These are phyloP conservation scores for Fraxinus baroniana DNA, from an alignment of 305 asterid species.

Conservation along the genomic window DNA sequence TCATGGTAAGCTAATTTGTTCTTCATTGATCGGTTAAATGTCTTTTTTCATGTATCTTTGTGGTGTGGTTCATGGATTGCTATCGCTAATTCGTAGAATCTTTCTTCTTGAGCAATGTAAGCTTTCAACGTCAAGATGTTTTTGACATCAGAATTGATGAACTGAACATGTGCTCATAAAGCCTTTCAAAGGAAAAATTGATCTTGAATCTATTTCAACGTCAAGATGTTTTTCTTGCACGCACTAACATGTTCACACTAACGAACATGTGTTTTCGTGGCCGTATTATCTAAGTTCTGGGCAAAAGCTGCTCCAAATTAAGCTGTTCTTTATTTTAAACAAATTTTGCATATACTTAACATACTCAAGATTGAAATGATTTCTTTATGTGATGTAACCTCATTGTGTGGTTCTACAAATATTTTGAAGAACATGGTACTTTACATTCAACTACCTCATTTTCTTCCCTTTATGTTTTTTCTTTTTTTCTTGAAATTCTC, in stretches of 20 bases:
- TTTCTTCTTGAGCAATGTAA: neutral
- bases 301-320: neutral
- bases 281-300: neutral
- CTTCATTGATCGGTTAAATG: conserved; percentile 5
- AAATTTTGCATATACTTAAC: neutral
- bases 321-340: neutral
- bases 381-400: neutral
- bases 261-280: neutral
- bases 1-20: conserved; percentile 57
- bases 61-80: neutral
- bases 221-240: no score
- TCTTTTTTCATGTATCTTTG: neutral
- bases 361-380: neutral
- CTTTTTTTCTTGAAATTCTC: neutral
- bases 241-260: neutral
- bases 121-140: neutral
- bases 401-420: neutral
- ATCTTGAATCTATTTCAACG: neutral
- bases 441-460: neutral
- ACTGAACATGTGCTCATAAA: neutral
- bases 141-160: neutral
- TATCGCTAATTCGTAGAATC: neutral
- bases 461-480: neutral
- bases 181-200: neutral
- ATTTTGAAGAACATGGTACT: neutral